Percentiles rank a stretch among this genome's conserved stretches.
Conservation (phyloP, 139 green algal genomes). For the Coccomyxa sp. region DNA sequence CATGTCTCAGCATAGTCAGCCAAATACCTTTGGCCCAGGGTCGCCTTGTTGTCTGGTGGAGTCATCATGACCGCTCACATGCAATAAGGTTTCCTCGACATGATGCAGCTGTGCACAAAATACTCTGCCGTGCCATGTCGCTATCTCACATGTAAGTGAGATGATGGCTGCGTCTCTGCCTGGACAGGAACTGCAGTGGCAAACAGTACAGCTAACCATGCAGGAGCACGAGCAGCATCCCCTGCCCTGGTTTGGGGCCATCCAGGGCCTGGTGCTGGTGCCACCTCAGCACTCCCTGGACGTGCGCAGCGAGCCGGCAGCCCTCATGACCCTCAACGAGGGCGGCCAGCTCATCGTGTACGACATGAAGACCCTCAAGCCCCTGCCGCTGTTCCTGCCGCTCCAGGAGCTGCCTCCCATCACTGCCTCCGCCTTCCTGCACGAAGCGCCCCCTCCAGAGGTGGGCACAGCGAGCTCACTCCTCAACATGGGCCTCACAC, state of each 20-base stretch:
- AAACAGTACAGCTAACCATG: background rate
- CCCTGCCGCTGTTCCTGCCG: conserved; percentile 43
- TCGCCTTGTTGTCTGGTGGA: too few species aligned
- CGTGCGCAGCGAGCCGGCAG: conserved; percentile 22
- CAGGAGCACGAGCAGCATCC: background rate
- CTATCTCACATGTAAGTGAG: too few species aligned
- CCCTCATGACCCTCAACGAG: conserved; percentile 65
- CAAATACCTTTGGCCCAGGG: too few species aligned
- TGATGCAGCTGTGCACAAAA: too few species aligned
- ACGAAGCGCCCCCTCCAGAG: background rate
- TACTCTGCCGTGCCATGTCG: too few species aligned
- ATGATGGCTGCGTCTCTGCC: too few species aligned
- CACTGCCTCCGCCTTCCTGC: conserved; percentile 18
- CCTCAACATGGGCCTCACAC: too few species aligned
- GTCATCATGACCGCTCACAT: too few species aligned
- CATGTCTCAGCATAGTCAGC: too few species aligned
- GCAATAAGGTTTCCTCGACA: too few species aligned
- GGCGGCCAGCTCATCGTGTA: conserved; percentile 67
- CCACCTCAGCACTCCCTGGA: conserved; percentile 24
- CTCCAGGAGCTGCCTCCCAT: conserved; percentile 43
- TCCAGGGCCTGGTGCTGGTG: conserved; percentile 44
- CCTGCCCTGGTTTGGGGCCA: conserved; percentile 68
- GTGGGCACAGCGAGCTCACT: background rate
- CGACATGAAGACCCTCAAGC: conserved; percentile 39
- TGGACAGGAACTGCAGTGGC: too few species aligned